A percentile compares a stretch with the other conserved stretches of the same genome.
Evolutionary conservation across 208 protist genomes (phyloP).

Genomic region (Naegleria gruberi): DNA sequence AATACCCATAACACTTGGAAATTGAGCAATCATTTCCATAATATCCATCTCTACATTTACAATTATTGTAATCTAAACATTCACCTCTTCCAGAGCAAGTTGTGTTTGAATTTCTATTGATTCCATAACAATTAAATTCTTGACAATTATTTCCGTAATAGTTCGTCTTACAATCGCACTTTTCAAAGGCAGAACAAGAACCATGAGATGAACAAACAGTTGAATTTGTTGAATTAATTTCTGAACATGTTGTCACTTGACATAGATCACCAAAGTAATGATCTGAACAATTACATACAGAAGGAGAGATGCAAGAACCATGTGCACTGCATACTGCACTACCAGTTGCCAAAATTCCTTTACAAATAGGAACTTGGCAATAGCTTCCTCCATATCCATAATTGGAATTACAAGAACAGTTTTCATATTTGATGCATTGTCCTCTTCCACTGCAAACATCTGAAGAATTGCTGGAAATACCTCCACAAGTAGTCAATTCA

Average conservation of each 20-base stretch:
- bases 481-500: background rate
- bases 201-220: background rate
- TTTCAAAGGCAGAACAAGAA: no score
- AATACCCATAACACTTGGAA: background rate
- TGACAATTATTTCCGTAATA: no score
- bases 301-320: background rate
- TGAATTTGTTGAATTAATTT: background rate
- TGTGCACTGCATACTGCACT: background rate
- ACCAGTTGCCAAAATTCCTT: no score
- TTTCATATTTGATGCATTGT: background rate
- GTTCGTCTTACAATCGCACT: no score
- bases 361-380: background rate
- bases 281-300: background rate
- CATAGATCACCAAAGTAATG: background rate
- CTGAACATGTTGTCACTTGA: background rate
- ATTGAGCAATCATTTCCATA: background rate
- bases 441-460: background rate
- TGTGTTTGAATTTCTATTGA: no score
- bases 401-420: background rate
- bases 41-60: background rate
- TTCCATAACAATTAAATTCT: no score
- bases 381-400: background rate
- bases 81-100: no score
- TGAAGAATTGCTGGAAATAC: background rate
- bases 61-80: no score